Base-by-base conservation (phyloP, 176 grass and related monocot genomes). In the Thalia dealbata region DNA sequence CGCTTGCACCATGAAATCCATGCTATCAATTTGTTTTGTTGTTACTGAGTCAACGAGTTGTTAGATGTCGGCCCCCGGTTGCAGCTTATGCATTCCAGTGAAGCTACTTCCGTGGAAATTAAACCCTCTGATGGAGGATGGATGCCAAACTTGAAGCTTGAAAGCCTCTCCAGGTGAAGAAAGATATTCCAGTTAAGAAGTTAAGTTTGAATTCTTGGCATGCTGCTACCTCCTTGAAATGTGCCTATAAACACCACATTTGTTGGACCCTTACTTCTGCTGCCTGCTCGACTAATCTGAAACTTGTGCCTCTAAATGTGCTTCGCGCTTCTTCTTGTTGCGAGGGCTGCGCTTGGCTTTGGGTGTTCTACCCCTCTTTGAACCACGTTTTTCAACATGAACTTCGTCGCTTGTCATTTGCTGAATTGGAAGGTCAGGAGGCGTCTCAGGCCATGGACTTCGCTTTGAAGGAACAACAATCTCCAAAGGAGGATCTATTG, bases 401-500 rank as follows among this genome's bases (percentile, higher is more conserved):
- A 59, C 65, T 66, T 78, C 43, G 44, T 26, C 60, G 13, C 44
- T 28, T 28, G n/a, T 30, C 6, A 27, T 74, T 48, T 56, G 28
- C 27, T 35, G 72, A 38, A 58, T 43, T 67, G 43, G 28, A 81
- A 75, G 52, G 21, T 73, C 50, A 24, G 45, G 67, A 60, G 70
- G 26, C 10, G 56, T 54, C 43, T 86, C 80, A 62, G 50, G 50
- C 73, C 72, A 54, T 45, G 48, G 80, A 75, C 24, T 46, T 64
- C 35, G 70, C 44, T 80, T 78, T 24, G 24, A 63, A 10, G 84
- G 67, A 72, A 68, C 82, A n/a, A 68, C 73, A 50, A 62, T 78
- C 24, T 87, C 77, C 22, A 52, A 60, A 28, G 82, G 82, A 72
- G 82, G 85, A 27, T 80, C 77, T 46, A 91, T 70, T 82, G 82